These are phyloP conservation scores for Lepidium didymum DNA, from an alignment of 345 rosid genomes.

Conservation along the genomic window DNA sequence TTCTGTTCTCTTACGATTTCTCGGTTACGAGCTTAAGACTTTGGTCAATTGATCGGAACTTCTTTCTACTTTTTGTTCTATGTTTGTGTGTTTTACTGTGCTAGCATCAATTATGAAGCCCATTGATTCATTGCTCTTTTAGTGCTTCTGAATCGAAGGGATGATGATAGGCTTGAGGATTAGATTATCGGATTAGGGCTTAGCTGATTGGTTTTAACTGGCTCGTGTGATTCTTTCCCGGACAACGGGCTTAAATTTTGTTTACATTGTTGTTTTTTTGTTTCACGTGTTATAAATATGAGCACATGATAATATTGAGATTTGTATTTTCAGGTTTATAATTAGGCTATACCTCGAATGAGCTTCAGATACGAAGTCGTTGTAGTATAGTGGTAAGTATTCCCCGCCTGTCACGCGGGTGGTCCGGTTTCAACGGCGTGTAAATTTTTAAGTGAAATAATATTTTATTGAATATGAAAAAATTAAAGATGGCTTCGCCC, in stretches of 20 bases:
- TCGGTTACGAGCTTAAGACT: not conserved
- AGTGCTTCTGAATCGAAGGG: not conserved
- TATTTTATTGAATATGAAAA: no score
- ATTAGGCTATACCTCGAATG: no score
- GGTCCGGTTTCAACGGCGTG: constrained; percentile 92
- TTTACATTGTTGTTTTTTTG: no score
- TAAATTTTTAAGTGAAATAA: no score
- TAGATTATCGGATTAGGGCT: constrained; percentile 14
- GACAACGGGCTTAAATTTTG: no score
- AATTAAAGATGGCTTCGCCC: constrained; percentile 41
- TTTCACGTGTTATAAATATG: no score
- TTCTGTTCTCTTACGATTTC: not conserved
- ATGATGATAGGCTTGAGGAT: not conserved
- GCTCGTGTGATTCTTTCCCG: no score
- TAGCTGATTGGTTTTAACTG: not conserved
- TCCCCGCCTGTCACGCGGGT: constrained; percentile 87
- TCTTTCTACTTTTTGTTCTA: not conserved
- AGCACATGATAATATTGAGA: no score
- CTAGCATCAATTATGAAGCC: not conserved
- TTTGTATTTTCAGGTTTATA: no score
- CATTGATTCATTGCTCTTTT: not conserved
- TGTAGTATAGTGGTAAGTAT: no score
- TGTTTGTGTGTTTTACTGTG: not conserved
- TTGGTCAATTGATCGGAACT: not conserved
- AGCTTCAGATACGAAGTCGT: no score